Base-by-base conservation (phyloP, 768 basidiomycete genomes). In the Imleria badia region DNA sequence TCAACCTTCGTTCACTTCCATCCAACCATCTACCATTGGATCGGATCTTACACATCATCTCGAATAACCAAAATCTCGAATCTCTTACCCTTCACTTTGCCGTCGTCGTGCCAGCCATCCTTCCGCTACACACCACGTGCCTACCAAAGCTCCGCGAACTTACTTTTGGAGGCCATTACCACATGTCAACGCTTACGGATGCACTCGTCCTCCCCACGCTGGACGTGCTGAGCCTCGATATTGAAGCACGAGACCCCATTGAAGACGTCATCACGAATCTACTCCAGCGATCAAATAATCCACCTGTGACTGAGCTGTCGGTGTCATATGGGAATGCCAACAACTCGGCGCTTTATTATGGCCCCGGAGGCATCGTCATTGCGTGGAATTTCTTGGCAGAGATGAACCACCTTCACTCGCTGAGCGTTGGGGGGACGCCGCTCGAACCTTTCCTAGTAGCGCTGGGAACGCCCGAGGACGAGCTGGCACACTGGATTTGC, bases 191-290 rank as follows among this genome's bases (percentile, higher is more conserved):
- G 52, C 77, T 91, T 11, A 67, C 86, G 26, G 87, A 89, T 46
- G 78, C 77, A 1, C 78, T 91, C 40, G 69, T 78, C 22, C 73
- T 84, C 13, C 89, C 89, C 0, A 60, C 68, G 5, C 73, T 91
- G 42, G 78, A 78, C n/a, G 70, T 75, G 23, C 78, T 91, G 15
- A 81, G 75, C 3, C 72, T 91, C 42, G 86, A 90, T 64, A 81
- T 91, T 55, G 88, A 90, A 66, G 76, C 83, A 1, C 81, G 89
- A n/a, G 86, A 89, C 57, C 80, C 86, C 1, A 77, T 89, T 52
- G 89, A 90, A 64, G 87, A 90, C 43, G 78, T 79, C n/a, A 81
- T 91, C 47, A 75, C 79, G 14, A 74, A 74, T 48, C 78, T 91
- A 41, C 74, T 88, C 29, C 64, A 77, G 20, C 81, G 89, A 26